Percentiles rank a stretch among this genome's conserved stretches.
phyloP scores from a whole-genome alignment of 1,284 basidiomycete species.

The Sporisorium graminicola region DNA sequence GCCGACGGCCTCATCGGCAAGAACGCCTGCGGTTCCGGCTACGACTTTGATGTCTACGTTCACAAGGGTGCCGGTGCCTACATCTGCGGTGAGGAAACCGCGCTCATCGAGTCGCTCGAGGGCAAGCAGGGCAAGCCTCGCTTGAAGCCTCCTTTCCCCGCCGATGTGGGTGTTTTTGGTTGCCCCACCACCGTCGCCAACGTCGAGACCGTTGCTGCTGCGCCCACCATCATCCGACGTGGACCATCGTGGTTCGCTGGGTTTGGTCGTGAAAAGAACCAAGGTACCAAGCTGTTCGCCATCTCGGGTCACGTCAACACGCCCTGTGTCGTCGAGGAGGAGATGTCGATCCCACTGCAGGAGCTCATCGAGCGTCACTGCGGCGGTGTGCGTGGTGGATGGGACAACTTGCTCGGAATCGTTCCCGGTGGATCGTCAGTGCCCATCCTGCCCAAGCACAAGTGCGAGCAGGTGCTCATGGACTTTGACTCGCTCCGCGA shows the following conservation, averaged over 20 bases:
- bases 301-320: slow-evolving; percentile 98
- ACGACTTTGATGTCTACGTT: slow-evolving; percentile 94
- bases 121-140: slow-evolving; percentile 98
- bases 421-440: slow-evolving; percentile 96
- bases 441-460: slow-evolving; percentile 84
- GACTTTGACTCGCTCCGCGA: slow-evolving; percentile 98
- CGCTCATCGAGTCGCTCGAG: slow-evolving; percentile 94
- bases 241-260: slow-evolving; percentile 92
- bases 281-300: slow-evolving; percentile 95
- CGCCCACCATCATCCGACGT: slow-evolving; percentile 93
- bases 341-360: slow-evolving; percentile 96
- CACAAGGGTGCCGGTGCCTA: slow-evolving; percentile 98
- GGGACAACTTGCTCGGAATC: slow-evolving; percentile 95
- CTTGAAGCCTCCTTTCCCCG: slow-evolving; percentile 99
- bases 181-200: slow-evolving; percentile 98
- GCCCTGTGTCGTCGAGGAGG: slow-evolving; percentile 97
- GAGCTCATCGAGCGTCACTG: slow-evolving; percentile 97
- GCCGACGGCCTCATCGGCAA: slow-evolving; percentile 90
- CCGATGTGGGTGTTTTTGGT: slow-evolving; percentile 95
- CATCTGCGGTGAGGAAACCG: slow-evolving; percentile 99
- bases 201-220: slow-evolving; percentile 97
- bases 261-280: slow-evolving; percentile 92
- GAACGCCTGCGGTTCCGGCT: slow-evolving; percentile 91
- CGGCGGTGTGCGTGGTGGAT: slow-evolving; percentile 92
- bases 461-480: slow-evolving; percentile 75